Percentiles rank a stretch among this genome's conserved stretches.
phyloP scores from a whole-genome alignment of 495 filamentous ascomycete genomes.

The Letharia lupina region DNA sequence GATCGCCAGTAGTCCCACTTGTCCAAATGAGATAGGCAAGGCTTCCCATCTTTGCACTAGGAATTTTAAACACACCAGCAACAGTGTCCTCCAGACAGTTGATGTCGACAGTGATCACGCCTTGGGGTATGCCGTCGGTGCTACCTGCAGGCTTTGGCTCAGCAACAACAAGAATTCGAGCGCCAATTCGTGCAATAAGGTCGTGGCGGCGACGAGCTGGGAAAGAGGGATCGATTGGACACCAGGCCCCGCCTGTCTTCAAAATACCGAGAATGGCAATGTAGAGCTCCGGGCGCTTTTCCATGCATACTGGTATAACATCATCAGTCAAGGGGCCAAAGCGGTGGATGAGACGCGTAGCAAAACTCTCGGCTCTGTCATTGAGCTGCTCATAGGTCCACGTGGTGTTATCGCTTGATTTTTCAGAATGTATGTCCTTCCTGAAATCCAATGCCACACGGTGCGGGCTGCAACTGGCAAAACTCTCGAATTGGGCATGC shows the following conservation, averaged over 20 bases:
- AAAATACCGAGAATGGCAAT: slow-evolving; percentile 72
- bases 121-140: slow-evolving; percentile 29
- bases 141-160: slow-evolving; percentile 1
- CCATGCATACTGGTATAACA: slow-evolving; percentile 69
- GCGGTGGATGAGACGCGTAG: slow-evolving; percentile 22
- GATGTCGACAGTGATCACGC: slow-evolving; percentile 27
- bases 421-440: slow-evolving; percentile 19
- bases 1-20: slow-evolving; percentile 31
- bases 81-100: slow-evolving; percentile 9
- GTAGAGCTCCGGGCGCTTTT: slow-evolving; percentile 71
- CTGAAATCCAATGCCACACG: slow-evolving; percentile 29
- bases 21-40: slow-evolving; percentile 35
- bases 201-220: slow-evolving; percentile 33
- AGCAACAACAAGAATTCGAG: slow-evolving; percentile 27
- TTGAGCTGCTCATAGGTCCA: slow-evolving; percentile 33
- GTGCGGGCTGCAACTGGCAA: slow-evolving; percentile 24
- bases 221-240: slow-evolving; percentile 34
- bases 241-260: slow-evolving; percentile 48
- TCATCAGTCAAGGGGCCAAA: slow-evolving; percentile 27
- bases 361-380: slow-evolving; percentile 27
- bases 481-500: slow-evolving; percentile 35
- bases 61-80: neutral
- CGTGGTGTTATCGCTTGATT: slow-evolving; percentile 17
- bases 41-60: slow-evolving; percentile 22
- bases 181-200: slow-evolving; percentile 29